Conservation (phyloP, 495 filamentous ascomycete species). For the Aspergillus asperescens region DNA sequence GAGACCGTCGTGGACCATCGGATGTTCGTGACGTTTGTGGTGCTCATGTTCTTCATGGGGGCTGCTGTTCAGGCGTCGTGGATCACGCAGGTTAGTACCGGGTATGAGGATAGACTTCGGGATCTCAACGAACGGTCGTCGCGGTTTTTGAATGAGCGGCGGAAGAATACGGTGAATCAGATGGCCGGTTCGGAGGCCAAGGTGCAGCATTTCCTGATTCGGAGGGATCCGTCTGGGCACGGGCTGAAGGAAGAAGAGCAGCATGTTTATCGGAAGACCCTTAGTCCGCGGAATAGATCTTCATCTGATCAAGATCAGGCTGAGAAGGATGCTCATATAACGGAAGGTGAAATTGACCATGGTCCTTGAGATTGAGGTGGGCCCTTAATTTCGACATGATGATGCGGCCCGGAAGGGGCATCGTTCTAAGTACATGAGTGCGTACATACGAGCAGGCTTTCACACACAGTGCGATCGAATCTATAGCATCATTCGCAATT, state of each 20-base stretch:
- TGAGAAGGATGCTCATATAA: neutral
- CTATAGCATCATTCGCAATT: neutral
- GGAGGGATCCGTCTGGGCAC: conserved; percentile 53
- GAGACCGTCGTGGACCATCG: conserved; percentile 64
- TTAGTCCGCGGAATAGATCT: conserved; percentile 20
- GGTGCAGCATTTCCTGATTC: conserved; percentile 66
- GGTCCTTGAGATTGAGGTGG: neutral
- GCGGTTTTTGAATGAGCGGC: conserved; percentile 53
- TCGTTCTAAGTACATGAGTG: neutral
- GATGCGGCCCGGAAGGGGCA: no score
- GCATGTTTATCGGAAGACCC: conserved; percentile 31
- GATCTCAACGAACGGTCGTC: conserved; percentile 57
- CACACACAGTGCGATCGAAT: neutral
- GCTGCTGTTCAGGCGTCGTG: conserved; percentile 62
- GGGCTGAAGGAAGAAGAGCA: conserved; percentile 43
- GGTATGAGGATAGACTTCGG: conserved; percentile 57
- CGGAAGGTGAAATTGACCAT: neutral
- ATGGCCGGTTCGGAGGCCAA: conserved; percentile 53
- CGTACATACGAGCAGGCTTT: neutral
- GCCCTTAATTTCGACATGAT: neutral
- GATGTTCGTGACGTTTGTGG: conserved; percentile 64
- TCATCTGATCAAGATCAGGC: neutral
- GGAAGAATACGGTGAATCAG: conserved; percentile 41
- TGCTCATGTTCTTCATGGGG: conserved; percentile 60
- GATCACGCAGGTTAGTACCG: conserved; percentile 51